phyloP scores from a whole-genome alignment of 768 basidiomycete species.

The Mycena venus region DNA sequence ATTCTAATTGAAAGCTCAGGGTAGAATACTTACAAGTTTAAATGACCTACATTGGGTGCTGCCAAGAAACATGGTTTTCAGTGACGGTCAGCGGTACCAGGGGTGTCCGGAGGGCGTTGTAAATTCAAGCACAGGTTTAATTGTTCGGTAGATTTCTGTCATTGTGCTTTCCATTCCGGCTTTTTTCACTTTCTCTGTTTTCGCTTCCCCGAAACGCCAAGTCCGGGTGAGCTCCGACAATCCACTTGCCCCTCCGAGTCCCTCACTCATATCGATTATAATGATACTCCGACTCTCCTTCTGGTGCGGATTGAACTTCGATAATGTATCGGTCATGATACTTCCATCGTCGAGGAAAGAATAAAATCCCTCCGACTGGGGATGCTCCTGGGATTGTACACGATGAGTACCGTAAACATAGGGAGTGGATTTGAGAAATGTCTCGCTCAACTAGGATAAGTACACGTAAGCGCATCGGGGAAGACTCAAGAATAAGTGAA shows the following conservation, averaged over 20 bases:
- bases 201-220: not conserved
- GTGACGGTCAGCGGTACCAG: no score
- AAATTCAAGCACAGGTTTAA: not conserved
- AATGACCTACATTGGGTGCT: no score
- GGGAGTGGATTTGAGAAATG: no score
- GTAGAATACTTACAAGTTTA: no score
- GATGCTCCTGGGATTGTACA: not conserved
- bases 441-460: no score
- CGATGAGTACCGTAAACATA: no score
- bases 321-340: conserved; percentile 3
- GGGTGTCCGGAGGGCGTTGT: no score
- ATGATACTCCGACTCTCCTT: not conserved
- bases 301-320: not conserved
- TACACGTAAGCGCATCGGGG: no score
- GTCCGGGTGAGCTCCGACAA: not conserved
- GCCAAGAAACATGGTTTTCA: no score
- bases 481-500: no score
- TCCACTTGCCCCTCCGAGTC: not conserved
- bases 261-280: not conserved
- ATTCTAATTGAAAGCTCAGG: no score
- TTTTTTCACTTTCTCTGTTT: not conserved
- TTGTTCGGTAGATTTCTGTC: conserved; percentile 4
- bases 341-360: not conserved
- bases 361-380: not conserved
- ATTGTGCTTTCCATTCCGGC: not conserved